Evolutionary conservation across 2,329 filamentous ascomycete species (phyloP).

Genomic region (Aspergillaceae sp.): DNA sequence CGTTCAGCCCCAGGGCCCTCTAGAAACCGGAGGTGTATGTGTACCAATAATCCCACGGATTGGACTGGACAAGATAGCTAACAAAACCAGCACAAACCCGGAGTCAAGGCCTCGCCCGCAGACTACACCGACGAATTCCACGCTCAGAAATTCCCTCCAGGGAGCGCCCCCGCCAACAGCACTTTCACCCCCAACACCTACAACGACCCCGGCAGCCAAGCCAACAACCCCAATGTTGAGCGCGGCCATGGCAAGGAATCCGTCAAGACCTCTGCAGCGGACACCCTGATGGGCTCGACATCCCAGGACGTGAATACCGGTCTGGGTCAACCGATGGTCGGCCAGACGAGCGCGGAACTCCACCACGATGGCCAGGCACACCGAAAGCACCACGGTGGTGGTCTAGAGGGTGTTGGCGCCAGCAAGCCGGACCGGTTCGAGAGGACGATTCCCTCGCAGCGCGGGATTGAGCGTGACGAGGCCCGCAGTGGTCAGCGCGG

Average conservation of each 20-base stretch:
- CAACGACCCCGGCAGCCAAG: conserved; percentile 29
- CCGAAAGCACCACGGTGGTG: conserved; percentile 34
- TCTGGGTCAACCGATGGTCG: conserved; percentile 26
- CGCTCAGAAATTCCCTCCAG: conserved; percentile 52
- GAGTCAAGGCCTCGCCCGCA: conserved; percentile 47
- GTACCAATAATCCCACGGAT: conserved; percentile 37
- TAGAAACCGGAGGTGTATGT: conserved; percentile 19
- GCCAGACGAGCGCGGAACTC: conserved; percentile 42
- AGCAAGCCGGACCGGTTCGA: conserved; percentile 15
- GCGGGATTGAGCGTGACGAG: conserved; percentile 22
- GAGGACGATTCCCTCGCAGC: conserved; percentile 17
- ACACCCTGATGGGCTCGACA: conserved; percentile 44
- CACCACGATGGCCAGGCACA: conserved; percentile 38
- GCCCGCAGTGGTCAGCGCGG: conserved; percentile 12
- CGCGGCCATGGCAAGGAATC: conserved; percentile 35
- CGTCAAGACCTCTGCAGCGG: conserved; percentile 35
- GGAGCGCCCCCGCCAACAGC: conserved; percentile 50
- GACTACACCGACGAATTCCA: conserved; percentile 57
- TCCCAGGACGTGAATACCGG: conserved; percentile 47
- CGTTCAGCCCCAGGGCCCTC: neutral
- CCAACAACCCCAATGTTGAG: conserved; percentile 32
- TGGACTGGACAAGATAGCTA: neutral
- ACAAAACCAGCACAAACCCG: conserved; percentile 52
- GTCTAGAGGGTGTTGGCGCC: conserved; percentile 39
- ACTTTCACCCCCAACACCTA: conserved; percentile 41